Evolutionary conservation across 2,329 filamentous ascomycete genomes (phyloP), one percentile per base, ranked within the genome.

Genomic region (Tolypocladium ophioglossoides): DNA sequence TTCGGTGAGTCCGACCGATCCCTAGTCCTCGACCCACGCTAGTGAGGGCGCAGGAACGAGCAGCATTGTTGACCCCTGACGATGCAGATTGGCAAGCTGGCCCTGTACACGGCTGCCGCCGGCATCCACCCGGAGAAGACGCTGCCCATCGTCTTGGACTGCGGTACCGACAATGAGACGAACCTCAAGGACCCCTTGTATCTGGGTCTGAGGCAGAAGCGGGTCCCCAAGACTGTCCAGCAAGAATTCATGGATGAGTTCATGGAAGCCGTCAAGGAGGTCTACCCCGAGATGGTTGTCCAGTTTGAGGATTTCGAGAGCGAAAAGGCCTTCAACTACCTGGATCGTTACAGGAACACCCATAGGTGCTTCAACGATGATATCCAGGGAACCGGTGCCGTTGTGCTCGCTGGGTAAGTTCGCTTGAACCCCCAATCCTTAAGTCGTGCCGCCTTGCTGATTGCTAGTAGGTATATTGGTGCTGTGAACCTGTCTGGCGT

Each of bases 301-400:
- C 94, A 97, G 70, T 97, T 96, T 64, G 92, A 97, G 71, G 94
- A 97, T 68, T 97, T 96, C 72, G 95, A 97, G 78, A 95, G 92
- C 66, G 79, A 83, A 62, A 85, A 85, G 73, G 92, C 94, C 49
- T 99, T 97, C 81, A 87, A 88, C 58, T 92, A 95, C 65, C 82
- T 97, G 41, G 87, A 94, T 68, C 84, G 90, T 57, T 97, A 97
- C 75, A 87, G 89, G 63, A 79, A 91, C 68, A 82, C 79, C 60
- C 92, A 96, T 78, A 91, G 89, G 71, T 95, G 89, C 79, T 99
- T 99, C 83, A 97, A 97, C 72, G 94, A 97, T 67, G 92, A 99
- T 68, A 94, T 99, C 67, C 92, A 97, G 77, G 92, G 92, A 61
- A 97, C 94, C 63, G 94, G 94, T 63, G 91, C 92, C 59, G 94